phyloP scores from a whole-genome alignment of 352 stramenopile genomes.

The Plasmopara viticola region DNA sequence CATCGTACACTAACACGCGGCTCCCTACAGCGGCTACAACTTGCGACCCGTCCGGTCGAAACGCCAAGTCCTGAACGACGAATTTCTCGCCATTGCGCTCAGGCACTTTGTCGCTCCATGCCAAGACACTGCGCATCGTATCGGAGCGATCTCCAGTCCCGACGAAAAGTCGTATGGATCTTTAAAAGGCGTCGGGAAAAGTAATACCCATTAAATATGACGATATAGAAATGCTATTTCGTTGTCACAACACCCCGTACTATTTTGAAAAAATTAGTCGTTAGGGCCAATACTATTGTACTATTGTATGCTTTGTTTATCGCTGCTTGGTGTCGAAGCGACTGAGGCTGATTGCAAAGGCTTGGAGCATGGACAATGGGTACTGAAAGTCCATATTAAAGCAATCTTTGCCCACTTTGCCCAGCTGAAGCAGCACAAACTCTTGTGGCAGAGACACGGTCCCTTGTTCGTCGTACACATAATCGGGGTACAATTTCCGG shows the following conservation, averaged over 20 bases:
- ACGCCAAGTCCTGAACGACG: constrained; percentile 86
- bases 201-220: neutral
- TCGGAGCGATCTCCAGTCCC: constrained; percentile 5
- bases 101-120: constrained; percentile 84
- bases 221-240: neutral
- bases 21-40: constrained; percentile 88
- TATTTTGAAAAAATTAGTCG: too few relatives aligned
- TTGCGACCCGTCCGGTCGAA: constrained; percentile 84
- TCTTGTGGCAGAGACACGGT: constrained; percentile 78
- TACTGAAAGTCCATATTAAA: constrained; percentile 95
- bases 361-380: constrained; percentile 88
- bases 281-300: neutral
- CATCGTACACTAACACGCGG: constrained; percentile 91
- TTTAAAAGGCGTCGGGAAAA: constrained; percentile 17
- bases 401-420: constrained; percentile 88
- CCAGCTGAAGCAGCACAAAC: constrained; percentile 78
- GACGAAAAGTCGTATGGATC: constrained; percentile 45
- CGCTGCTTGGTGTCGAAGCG: constrained; percentile 88
- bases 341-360: constrained; percentile 89
- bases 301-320: constrained; percentile 21
- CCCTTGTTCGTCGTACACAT: constrained; percentile 78
- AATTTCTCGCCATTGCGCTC: constrained; percentile 84
- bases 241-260: too few relatives aligned
- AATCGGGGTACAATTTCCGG: constrained; percentile 58
- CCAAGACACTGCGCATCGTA: constrained; percentile 66